These are phyloP conservation scores for Tephrocybe sp. DNA, from an alignment of 768 basidiomycete genomes.

Conservation along the genomic window DNA sequence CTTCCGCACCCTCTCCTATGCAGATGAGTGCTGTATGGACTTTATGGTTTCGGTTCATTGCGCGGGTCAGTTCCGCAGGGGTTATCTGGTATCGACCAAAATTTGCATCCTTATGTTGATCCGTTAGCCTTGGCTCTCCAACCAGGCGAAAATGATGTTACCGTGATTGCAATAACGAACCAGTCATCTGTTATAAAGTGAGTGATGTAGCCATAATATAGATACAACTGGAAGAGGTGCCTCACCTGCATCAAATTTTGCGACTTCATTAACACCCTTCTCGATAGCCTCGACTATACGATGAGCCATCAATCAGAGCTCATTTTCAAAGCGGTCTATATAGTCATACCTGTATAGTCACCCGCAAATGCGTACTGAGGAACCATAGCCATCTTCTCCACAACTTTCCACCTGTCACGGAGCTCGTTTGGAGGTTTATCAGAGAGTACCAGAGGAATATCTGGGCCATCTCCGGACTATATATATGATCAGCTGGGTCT, in stretches of 20 bases:
- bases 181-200: slow-evolving; percentile 56
- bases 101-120: slow-evolving; percentile 52
- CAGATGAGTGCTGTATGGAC: slow-evolving; percentile 68
- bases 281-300: slow-evolving; percentile 60
- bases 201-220: background rate
- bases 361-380: slow-evolving; percentile 71
- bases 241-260: slow-evolving; percentile 59
- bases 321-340: background rate
- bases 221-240: slow-evolving; percentile 5
- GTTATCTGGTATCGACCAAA: slow-evolving; percentile 64
- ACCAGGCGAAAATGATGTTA: slow-evolving; percentile 15
- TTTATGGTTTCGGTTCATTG: slow-evolving; percentile 61
- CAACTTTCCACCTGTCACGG: slow-evolving; percentile 64
- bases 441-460: slow-evolving; percentile 51
- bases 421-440: slow-evolving; percentile 50
- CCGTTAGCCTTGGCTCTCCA: background rate
- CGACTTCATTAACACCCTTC: slow-evolving; percentile 61
- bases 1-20: slow-evolving; percentile 69
- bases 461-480: slow-evolving; percentile 66
- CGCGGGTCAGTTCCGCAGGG: slow-evolving; percentile 53
- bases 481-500: no score
- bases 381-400: slow-evolving; percentile 68
- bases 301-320: slow-evolving; percentile 2
- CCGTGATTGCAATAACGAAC: slow-evolving; percentile 70
- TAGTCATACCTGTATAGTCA: slow-evolving; percentile 54